Conservation (phyloP, 129 eudicot species). For the Helichrysum umbraculigerum region DNA sequence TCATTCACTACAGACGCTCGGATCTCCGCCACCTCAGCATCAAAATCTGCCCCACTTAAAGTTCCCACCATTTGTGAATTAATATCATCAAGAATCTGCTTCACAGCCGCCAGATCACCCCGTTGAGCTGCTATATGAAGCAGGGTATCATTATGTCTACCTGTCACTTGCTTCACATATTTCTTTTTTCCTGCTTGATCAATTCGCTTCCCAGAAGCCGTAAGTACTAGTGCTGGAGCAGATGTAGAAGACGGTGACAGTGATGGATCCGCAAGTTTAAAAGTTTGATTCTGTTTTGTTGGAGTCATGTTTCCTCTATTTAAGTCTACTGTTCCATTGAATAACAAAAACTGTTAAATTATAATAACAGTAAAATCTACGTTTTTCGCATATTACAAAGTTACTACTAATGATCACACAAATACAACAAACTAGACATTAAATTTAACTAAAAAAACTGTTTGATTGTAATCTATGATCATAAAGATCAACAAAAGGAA, state of each 20-base stretch:
- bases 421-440: not conserved
- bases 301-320: conserved; percentile 39
- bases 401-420: not conserved
- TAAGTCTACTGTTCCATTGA: conserved; percentile 31
- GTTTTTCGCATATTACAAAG: conserved; percentile 1
- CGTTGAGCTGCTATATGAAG: conserved; percentile 80
- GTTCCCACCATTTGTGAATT: conserved; percentile 64
- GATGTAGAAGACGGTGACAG: conserved; percentile 54
- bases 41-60: conserved; percentile 63
- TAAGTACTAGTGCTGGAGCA: conserved; percentile 67
- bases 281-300: conserved; percentile 27
- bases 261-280: conserved; percentile 36
- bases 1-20: conserved; percentile 65
- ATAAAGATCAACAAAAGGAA: conserved; percentile 11
- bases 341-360: not conserved
- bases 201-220: conserved; percentile 76
- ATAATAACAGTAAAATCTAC: not conserved
- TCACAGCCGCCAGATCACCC: conserved; percentile 69
- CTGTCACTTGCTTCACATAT: conserved; percentile 80
- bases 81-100: conserved; percentile 61
- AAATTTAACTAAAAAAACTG: not conserved
- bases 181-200: conserved; percentile 80
- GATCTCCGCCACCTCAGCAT: conserved; percentile 67
- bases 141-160: conserved; percentile 76
- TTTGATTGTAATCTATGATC: conserved; percentile 9